Evolutionary conservation across 768 basidiomycete species (phyloP).

Genomic region (Lentinula guzmanii): DNA sequence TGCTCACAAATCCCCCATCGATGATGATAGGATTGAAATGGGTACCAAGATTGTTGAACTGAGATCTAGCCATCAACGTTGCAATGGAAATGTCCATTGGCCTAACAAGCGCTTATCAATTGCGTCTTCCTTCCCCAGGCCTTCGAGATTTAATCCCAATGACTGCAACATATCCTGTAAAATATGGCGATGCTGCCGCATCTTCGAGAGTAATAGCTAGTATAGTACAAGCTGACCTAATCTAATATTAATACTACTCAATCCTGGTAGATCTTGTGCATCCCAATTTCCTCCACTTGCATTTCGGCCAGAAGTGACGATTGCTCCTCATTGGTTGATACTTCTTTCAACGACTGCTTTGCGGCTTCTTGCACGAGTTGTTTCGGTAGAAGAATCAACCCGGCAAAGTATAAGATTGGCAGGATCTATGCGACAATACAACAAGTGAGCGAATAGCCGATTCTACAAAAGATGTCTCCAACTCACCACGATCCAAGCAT

Average conservation of each 20-base stretch:
- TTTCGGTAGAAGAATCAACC: slow-evolving; percentile 36
- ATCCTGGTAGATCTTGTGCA: background rate
- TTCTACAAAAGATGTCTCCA: background rate
- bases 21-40: slow-evolving; percentile 12
- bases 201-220: too few species aligned
- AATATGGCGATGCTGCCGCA: too few species aligned
- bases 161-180: too few species aligned
- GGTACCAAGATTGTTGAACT: background rate
- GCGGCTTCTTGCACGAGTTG: slow-evolving; percentile 39
- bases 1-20: slow-evolving; percentile 42
- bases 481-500: slow-evolving; percentile 44
- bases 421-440: slow-evolving; percentile 25
- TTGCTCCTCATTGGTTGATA: background rate
- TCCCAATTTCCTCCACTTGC: slow-evolving; percentile 3
- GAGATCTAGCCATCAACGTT: background rate
- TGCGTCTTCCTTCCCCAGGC: background rate
- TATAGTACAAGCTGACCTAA: too few species aligned
- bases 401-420: slow-evolving; percentile 34
- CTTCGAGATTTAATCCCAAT: too few species aligned
- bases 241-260: background rate
- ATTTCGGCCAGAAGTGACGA: background rate
- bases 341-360: background rate
- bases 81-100: background rate
- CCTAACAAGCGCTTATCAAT: background rate
- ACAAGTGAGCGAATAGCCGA: slow-evolving; percentile 4